Evolutionary conservation across 2,329 filamentous ascomycete genomes (phyloP).

Genomic region (Fusarium xylarioides): DNA sequence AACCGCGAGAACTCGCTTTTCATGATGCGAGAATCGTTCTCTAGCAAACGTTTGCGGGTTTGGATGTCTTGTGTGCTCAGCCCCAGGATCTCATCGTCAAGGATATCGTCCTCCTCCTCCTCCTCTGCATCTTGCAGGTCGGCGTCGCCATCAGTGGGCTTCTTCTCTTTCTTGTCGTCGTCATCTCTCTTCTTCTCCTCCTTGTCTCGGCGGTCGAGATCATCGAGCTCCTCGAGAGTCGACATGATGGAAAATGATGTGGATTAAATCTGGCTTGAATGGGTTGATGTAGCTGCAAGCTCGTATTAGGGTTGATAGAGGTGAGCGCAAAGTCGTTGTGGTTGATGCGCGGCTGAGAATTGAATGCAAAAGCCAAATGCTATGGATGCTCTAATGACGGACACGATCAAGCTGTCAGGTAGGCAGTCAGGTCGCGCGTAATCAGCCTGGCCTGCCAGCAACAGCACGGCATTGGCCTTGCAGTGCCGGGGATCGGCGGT

Average conservation of each 20-base stretch:
- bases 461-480: constrained; percentile 26
- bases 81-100: constrained; percentile 93
- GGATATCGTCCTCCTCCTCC: constrained; percentile 79
- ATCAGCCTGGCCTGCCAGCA: constrained; percentile 40
- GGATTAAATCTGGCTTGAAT: background rate
- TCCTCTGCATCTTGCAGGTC: constrained; percentile 89
- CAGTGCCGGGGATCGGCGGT: constrained; percentile 30
- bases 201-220: constrained; percentile 82
- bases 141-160: constrained; percentile 75
- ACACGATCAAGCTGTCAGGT: constrained; percentile 35
- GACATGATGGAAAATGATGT: constrained; percentile 68
- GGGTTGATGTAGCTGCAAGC: background rate
- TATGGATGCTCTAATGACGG: constrained; percentile 25
- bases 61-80: constrained; percentile 95
- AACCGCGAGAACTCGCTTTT: constrained; percentile 95
- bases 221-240: constrained; percentile 90
- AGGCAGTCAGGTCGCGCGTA: constrained; percentile 47
- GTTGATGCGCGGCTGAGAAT: constrained; percentile 2
- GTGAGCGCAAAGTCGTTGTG: background rate
- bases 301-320: background rate
- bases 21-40: constrained; percentile 99
- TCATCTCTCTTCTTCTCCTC: constrained; percentile 67
- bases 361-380: constrained; percentile 21
- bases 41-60: constrained; percentile 87
- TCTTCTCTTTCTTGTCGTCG: constrained; percentile 49